Percentiles rank a stretch among this genome's conserved stretches.
Conservation (phyloP, 2,329 filamentous ascomycete species). For the Exophiala sp. region DNA sequence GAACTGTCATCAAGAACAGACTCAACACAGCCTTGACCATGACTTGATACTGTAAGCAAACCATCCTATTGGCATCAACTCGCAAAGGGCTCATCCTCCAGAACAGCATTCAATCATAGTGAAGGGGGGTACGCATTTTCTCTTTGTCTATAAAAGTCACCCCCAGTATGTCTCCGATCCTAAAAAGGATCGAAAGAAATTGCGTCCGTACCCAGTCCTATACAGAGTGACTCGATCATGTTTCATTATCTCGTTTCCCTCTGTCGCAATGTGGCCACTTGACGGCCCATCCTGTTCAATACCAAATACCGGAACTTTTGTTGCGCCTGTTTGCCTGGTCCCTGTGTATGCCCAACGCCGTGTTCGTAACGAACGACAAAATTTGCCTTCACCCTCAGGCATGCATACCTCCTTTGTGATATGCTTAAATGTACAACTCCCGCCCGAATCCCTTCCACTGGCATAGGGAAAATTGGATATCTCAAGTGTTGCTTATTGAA, state of each 20-base stretch:
- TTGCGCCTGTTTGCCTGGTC: background rate
- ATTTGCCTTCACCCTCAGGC: conserved; percentile 6
- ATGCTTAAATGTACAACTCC: conserved; percentile 21
- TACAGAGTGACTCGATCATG: conserved; percentile 11
- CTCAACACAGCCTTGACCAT: no score
- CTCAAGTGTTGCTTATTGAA: conserved; percentile 13
- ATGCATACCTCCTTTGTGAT: conserved; percentile 8
- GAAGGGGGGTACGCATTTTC: conserved; percentile 3
- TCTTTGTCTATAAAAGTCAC: conserved; percentile 17
- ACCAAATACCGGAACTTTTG: background rate
- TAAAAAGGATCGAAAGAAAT: background rate
- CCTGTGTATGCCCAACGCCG: conserved; percentile 14
- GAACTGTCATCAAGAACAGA: no score
- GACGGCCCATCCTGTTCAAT: background rate
- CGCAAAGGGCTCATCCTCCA: no score
- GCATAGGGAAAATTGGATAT: conserved; percentile 2
- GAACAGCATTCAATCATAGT: no score
- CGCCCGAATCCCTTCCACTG: conserved; percentile 9
- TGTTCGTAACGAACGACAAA: conserved; percentile 5
- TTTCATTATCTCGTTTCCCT: conserved; percentile 10
- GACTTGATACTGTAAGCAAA: no score
- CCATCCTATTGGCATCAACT: no score
- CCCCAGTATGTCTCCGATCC: conserved; percentile 3
- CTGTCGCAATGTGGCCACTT: background rate
- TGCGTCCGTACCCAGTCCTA: conserved; percentile 8